Percentiles rank a stretch among this genome's conserved stretches.
Conservation (phyloP, 768 basidiomycete genomes). For the Kondoa malvinella region DNA sequence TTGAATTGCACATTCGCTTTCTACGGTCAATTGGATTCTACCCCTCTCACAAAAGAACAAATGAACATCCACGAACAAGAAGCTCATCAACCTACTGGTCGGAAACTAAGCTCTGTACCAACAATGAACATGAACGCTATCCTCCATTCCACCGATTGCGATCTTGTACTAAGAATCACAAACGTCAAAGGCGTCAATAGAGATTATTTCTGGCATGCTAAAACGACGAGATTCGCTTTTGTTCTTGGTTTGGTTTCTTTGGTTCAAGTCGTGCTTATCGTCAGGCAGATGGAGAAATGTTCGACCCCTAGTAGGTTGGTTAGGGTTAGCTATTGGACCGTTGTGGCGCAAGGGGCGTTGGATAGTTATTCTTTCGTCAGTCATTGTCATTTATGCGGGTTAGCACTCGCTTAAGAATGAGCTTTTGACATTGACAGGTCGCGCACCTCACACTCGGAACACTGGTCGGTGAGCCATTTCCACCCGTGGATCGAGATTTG, state of each 20-base stretch:
- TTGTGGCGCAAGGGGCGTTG: constrained; percentile 19
- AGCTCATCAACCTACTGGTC: constrained; percentile 21
- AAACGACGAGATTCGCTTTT: constrained; percentile 16
- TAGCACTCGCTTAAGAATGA: background rate
- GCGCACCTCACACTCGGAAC: constrained; percentile 14
- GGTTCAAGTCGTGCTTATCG: constrained; percentile 15
- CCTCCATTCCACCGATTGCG: constrained; percentile 24
- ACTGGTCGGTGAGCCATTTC: constrained; percentile 1
- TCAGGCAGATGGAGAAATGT: constrained; percentile 24
- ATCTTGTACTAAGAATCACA: constrained; percentile 19
- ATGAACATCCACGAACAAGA: constrained; percentile 21
- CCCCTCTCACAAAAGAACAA: constrained; percentile 11
- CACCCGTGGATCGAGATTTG: background rate
- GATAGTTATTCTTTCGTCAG: constrained; percentile 25
- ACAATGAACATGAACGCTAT: constrained; percentile 11
- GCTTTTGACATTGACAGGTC: constrained; percentile 7
- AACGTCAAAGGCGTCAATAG: constrained; percentile 14
- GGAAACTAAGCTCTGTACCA: constrained; percentile 5
- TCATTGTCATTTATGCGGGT: too few relatives aligned
- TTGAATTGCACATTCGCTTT: constrained; percentile 23
- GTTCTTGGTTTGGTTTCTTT: constrained; percentile 12
- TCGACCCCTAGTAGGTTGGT: constrained; percentile 13
- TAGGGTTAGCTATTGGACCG: constrained; percentile 13
- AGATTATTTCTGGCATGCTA: constrained; percentile 16
- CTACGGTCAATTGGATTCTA: constrained; percentile 20